Evolutionary conservation across 2,329 filamentous ascomycete species (phyloP).

Genomic region (Chrysosporium queenslandicum): DNA sequence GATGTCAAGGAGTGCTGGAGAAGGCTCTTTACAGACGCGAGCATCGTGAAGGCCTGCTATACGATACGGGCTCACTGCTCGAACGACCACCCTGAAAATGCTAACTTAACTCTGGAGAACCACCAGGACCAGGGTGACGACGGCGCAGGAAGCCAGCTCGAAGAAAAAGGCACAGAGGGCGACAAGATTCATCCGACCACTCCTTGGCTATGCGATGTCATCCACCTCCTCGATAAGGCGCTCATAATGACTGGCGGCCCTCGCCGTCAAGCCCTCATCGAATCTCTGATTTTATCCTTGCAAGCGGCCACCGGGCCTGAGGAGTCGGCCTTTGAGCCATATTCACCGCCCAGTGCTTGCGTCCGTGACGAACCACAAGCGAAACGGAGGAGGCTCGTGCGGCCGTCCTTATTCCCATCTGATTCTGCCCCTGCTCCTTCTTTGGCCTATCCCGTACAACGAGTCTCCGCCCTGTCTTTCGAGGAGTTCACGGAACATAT

Average conservation of each 20-base stretch:
- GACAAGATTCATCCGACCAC: slow-evolving; percentile 17
- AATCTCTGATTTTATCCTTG: slow-evolving; percentile 28
- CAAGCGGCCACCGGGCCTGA: slow-evolving; percentile 18
- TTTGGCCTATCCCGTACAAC: slow-evolving; percentile 32
- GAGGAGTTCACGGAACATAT: slow-evolving; percentile 55
- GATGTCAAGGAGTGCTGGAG: slow-evolving; percentile 49
- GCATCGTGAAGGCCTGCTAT: slow-evolving; percentile 39
- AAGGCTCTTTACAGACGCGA: slow-evolving; percentile 49
- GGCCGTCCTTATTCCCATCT: slow-evolving; percentile 25
- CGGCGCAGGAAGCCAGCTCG: slow-evolving; percentile 1
- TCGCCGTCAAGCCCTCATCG: slow-evolving; percentile 40
- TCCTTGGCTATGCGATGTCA: slow-evolving; percentile 47
- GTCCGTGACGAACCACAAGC: slow-evolving; percentile 11
- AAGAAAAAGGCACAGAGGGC: slow-evolving; percentile 1
- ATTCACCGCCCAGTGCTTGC: slow-evolving; percentile 8
- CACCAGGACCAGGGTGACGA: slow-evolving; percentile 12
- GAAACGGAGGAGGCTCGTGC: slow-evolving; percentile 28
- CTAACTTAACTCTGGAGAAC: slow-evolving; percentile 1
- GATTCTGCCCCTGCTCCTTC: slow-evolving; percentile 26
- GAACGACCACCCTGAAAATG: slow-evolving; percentile 10
- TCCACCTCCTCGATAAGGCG: slow-evolving; percentile 62
- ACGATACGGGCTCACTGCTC: slow-evolving; percentile 18
- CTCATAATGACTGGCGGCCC: slow-evolving; percentile 64
- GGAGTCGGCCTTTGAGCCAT: slow-evolving; percentile 7
- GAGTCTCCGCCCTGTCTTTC: slow-evolving; percentile 43